Evolutionary conservation across 306 rosid species (phyloP), one percentile per base, ranked within the genome.

Genomic region (Leucaena leucocephala): DNA sequence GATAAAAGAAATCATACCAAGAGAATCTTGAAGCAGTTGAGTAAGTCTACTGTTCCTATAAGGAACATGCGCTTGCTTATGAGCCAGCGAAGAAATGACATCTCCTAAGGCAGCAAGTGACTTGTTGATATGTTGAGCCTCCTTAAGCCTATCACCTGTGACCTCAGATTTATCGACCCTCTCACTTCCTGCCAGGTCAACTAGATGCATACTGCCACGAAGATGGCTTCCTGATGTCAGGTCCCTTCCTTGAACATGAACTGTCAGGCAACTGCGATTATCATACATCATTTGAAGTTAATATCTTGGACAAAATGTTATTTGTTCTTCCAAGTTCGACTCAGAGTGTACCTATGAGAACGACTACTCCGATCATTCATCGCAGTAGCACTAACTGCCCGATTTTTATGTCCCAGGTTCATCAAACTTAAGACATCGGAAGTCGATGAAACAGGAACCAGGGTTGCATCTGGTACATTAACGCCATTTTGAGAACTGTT

Each of bases 141-240:
- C 99, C 84, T 96, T 96, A 39, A 96, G 84, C 81, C 99, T 88
- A 76, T 96, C 99, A 27, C 99, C 99, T 1, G 90, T 90, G 46
- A 88, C 99, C 81, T 93, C 98, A 4, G 98, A 90, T 83, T 96
- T 96, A 85, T 96, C 98, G 17, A 91, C 97, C 72, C 99, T 90
- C 78, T 96, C 99, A 82, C 99, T 96, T 82, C 99, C 99, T 79
- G 99, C 99, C 69, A 96, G 81, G 78, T 96, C 99, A 87, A 96
- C 97, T 38, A 93, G 90, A 87, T 96, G 99, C 96, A 96, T 89
- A 50, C 92, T 83, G 42, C 97, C 98, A 1, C 96, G 97, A 71
- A 93, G 75, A 12, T n/a, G 75, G 27, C 77, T 76, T 76, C 96
- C 94, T 7, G 98, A 86, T 40, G 91, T 84, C 81, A 88, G 81